Percentiles rank a stretch among this genome's conserved stretches.
Evolutionary conservation across 2,329 filamentous ascomycete species (phyloP).

Genomic region (Fusarium nodosum): DNA sequence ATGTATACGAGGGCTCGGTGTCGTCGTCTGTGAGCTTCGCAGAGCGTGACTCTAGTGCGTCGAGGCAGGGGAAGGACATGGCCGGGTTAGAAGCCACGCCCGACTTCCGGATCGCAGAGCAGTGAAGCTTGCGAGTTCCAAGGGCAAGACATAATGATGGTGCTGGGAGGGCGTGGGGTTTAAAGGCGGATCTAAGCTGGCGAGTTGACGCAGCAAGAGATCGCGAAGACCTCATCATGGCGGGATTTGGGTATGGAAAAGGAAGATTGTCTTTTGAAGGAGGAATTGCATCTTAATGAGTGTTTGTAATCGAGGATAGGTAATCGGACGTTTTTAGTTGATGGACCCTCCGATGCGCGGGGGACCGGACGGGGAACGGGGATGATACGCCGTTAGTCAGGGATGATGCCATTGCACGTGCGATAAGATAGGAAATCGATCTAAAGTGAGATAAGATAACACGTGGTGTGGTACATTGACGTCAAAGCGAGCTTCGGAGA

Average conservation of each 20-base stretch:
- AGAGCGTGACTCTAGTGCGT: constrained; percentile 83
- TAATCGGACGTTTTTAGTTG: constrained; percentile 28
- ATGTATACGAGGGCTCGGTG: constrained; percentile 94
- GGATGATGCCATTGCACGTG: constrained; percentile 51
- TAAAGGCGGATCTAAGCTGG: constrained; percentile 32
- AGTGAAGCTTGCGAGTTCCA: constrained; percentile 45
- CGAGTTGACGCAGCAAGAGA: constrained; percentile 39
- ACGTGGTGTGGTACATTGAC: constrained; percentile 31
- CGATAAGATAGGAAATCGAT: constrained; percentile 21
- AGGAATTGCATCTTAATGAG: constrained; percentile 23
- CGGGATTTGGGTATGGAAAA: constrained; percentile 9
- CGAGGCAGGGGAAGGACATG: constrained; percentile 90
- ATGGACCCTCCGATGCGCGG: constrained; percentile 38
- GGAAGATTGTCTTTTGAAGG: background rate
- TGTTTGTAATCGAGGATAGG: constrained; percentile 46
- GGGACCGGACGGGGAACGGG: constrained; percentile 31
- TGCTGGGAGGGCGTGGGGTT: background rate
- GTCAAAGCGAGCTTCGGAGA: constrained; percentile 27
- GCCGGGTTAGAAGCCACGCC: constrained; percentile 79
- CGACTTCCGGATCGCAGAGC: constrained; percentile 42
- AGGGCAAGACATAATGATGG: constrained; percentile 16
- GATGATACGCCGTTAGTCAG: constrained; percentile 17
- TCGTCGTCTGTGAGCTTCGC: constrained; percentile 78
- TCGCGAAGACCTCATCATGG: constrained; percentile 48
- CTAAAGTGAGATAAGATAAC: constrained; percentile 33